Evolutionary conservation across 768 basidiomycete species (phyloP).

Genomic region (Lactarius quietus): DNA sequence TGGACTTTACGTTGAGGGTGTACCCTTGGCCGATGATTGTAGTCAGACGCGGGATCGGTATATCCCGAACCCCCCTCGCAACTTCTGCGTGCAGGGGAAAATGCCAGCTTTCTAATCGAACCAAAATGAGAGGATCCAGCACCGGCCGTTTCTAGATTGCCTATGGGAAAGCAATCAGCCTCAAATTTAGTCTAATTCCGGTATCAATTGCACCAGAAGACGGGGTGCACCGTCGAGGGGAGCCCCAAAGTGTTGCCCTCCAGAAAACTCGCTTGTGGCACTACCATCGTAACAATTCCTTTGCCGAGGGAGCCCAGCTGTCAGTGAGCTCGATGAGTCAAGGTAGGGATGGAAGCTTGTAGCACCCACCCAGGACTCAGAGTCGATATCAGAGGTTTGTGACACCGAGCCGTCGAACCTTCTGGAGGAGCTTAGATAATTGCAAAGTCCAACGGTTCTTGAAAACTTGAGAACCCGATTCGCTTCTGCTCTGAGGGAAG

Average conservation of each 20-base stretch:
- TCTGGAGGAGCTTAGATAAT: slow-evolving; percentile 5
- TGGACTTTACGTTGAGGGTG: neutral
- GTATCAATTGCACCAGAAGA: slow-evolving; percentile 4
- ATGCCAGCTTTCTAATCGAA: neutral
- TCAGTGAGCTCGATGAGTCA: slow-evolving; percentile 1
- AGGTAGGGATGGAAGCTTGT: neutral
- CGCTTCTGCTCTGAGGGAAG: slow-evolving; percentile 12
- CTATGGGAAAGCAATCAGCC: neutral
- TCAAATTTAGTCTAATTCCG: neutral
- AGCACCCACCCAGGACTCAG: neutral
- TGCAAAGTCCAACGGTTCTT: slow-evolving; percentile 19
- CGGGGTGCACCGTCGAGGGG: neutral
- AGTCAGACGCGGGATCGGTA: neutral
- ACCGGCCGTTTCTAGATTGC: neutral
- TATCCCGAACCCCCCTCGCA: neutral
- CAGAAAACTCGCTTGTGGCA: neutral
- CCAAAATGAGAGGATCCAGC: neutral
- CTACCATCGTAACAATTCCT: neutral
- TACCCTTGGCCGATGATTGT: neutral
- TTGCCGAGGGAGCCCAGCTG: neutral
- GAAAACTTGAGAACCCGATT: slow-evolving; percentile 22
- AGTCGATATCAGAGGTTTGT: neutral
- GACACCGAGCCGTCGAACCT: neutral
- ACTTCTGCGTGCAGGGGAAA: neutral
- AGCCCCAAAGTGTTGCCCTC: neutral